Evolutionary conservation across 306 rosid genomes (phyloP).

Genomic region (Lathyrus aphaca): DNA sequence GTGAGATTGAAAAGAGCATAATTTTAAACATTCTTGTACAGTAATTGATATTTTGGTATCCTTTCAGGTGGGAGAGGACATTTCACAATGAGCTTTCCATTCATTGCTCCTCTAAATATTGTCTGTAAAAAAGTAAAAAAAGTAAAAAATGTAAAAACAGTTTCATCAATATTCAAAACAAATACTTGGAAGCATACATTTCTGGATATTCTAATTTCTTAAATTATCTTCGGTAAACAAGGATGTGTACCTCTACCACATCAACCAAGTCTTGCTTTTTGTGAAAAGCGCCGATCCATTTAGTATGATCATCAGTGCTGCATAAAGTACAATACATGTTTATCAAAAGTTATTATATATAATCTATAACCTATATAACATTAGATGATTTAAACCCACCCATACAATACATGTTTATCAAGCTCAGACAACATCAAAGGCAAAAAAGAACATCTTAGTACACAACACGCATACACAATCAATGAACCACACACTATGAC

Average conservation of each 20-base stretch:
- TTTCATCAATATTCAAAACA: constrained; percentile 20
- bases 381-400: no score
- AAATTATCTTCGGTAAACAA: constrained; percentile 26
- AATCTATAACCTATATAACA: no score
- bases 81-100: constrained; percentile 78
- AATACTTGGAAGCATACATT: constrained; percentile 20
- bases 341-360: neutral
- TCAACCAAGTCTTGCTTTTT: constrained; percentile 58
- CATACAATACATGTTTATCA: no score
- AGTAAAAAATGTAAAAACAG: constrained; percentile 24
- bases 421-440: no score
- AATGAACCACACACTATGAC: no score
- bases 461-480: no score
- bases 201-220: neutral
- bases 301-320: constrained; percentile 64
- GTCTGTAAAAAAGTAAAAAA: constrained; percentile 52
- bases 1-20: neutral
- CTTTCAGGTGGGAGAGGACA: constrained; percentile 74
- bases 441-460: no score
- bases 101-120: constrained; percentile 86
- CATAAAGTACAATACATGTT: constrained; percentile 16
- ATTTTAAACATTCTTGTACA: constrained; percentile 67
- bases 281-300: constrained; percentile 62
- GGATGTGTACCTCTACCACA: constrained; percentile 55
- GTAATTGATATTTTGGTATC: constrained; percentile 71